These are phyloP conservation scores for Sporothrix inflata DNA, from an alignment of 2,329 filamentous ascomycete species.

Conservation along the genomic window DNA sequence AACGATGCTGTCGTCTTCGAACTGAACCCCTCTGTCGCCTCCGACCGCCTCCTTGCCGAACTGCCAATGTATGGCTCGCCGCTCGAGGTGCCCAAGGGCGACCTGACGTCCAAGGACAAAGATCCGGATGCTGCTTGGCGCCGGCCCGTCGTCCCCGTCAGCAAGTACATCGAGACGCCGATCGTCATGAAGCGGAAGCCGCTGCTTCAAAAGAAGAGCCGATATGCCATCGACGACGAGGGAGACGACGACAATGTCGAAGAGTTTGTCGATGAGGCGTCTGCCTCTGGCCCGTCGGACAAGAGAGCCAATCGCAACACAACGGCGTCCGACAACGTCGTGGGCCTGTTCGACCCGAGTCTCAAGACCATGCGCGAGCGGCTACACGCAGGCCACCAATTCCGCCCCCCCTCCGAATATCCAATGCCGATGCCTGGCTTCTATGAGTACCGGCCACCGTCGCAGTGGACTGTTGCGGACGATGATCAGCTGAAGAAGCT, in stretches of 20 bases:
- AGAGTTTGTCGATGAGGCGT: slow-evolving; percentile 41
- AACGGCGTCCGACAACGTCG: slow-evolving; percentile 39
- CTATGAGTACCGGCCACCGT: slow-evolving; percentile 83
- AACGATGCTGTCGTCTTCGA: slow-evolving; percentile 81
- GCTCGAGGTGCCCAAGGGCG: slow-evolving; percentile 60
- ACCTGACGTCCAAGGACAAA: slow-evolving; percentile 59
- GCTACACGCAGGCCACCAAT: slow-evolving; percentile 87
- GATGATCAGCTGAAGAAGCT: slow-evolving; percentile 85
- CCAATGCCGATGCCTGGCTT: slow-evolving; percentile 88
- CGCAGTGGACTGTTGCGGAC: slow-evolving; percentile 88
- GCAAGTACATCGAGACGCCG: slow-evolving; percentile 82
- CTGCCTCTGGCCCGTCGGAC: neutral
- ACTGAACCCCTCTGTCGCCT: slow-evolving; percentile 71
- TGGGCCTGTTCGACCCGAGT: slow-evolving; percentile 86
- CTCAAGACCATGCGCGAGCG: slow-evolving; percentile 89
- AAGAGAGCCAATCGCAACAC: neutral
- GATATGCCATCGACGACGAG: slow-evolving; percentile 80
- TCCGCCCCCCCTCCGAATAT: slow-evolving; percentile 88
- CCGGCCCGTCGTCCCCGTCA: slow-evolving; percentile 77
- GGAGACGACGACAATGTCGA: slow-evolving; percentile 48
- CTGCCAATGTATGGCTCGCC: slow-evolving; percentile 77
- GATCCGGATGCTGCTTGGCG: slow-evolving; percentile 74
- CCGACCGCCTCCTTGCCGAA: slow-evolving; percentile 77
- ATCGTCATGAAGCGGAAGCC: slow-evolving; percentile 69
- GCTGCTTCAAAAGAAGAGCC: slow-evolving; percentile 74